Evolutionary conservation across 2,329 filamentous ascomycete genomes (phyloP).

Genomic region (Metarhizium album): DNA sequence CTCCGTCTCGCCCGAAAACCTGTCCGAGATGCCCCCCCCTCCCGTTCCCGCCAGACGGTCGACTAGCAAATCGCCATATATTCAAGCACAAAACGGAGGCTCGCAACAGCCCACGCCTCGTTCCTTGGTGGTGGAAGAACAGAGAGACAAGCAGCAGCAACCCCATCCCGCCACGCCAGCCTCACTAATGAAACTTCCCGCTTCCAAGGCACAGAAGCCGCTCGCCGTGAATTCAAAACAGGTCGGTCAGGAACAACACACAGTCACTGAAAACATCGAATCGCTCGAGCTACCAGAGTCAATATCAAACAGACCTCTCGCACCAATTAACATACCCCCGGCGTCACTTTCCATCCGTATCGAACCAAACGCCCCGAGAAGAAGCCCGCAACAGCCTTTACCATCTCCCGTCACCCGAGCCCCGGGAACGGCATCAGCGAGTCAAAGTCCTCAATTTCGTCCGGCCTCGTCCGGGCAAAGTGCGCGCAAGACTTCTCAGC

Average conservation of each 20-base stretch:
- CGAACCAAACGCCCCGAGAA: constrained; percentile 36
- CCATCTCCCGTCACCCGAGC: constrained; percentile 38
- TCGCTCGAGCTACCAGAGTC: constrained; percentile 65
- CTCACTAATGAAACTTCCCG: constrained; percentile 69
- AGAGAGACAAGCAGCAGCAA: constrained; percentile 15
- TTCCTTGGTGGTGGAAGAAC: constrained; percentile 4
- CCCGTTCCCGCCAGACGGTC: constrained; percentile 56
- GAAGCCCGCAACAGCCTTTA: constrained; percentile 36
- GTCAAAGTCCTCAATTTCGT: constrained; percentile 52
- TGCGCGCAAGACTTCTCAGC: constrained; percentile 42
- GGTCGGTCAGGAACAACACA: constrained; percentile 29
- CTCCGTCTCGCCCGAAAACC: constrained; percentile 52
- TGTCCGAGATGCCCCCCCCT: constrained; percentile 57
- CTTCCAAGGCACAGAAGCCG: constrained; percentile 39
- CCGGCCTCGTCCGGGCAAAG: constrained; percentile 39
- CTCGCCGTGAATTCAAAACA: constrained; percentile 17
- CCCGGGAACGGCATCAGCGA: constrained; percentile 38
- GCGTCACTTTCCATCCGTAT: constrained; percentile 22
- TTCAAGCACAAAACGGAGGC: constrained; percentile 40
- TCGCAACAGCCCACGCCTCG: constrained; percentile 14
- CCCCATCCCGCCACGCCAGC: constrained; percentile 71
- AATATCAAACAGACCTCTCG: constrained; percentile 22
- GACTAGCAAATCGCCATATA: constrained; percentile 55
- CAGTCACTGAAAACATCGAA: constrained; percentile 43
- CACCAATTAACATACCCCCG: constrained; percentile 32